Evolutionary conservation across 192 early-diverging fungal species (phyloP), one percentile per base, ranked within the genome.

Genomic region (Globomyces pollinis-pini): DNA sequence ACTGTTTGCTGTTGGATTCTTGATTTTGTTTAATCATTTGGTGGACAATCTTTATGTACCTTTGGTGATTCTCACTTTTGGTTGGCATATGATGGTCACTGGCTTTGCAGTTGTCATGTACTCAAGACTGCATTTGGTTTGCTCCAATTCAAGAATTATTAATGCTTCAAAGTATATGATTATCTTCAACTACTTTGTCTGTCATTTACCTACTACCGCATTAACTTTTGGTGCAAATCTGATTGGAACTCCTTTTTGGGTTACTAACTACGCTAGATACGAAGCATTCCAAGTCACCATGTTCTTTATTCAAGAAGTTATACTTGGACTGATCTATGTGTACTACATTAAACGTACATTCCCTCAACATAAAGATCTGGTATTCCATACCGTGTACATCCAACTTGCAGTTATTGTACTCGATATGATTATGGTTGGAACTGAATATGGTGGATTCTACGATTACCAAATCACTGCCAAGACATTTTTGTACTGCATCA

Each of bases 381-480:
- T 66, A 7, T 31, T 31, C 28, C 64, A 66, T 49, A 66, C 64
- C 15, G 26, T 68, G 18, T 61, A 43, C 12, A 41, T 57, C 4
- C 64, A 68, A 38, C 20, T 50, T 4, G 30, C 66, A 26, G 66
- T 68, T 11, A 49, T 68, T 18, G 3, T 38, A 38, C 43, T 68
- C 21, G 66, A 68, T 34, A 20, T 68, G 26, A 36, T 21, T 34
- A 57, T 51, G 52, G 30, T 68, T 11, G 21, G 38, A 0, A 21
- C 61, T 26, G 66, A 68, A 60, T 68, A 68, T 45, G 15, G 26
- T 3, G 38, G 50, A 13, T 47, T 68, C 15, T 68, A 68, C 38
- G 45, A 62, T 18, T 68, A 68, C 65, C 66, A 68, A 36, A 68
- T 68, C 64, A 64, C 60, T 43, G 33, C 68, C 24, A 68, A 68